These are phyloP conservation scores for Akanthomyces lecanii DNA, from an alignment of 2,329 filamentous ascomycete genomes.

Conservation along the genomic window DNA sequence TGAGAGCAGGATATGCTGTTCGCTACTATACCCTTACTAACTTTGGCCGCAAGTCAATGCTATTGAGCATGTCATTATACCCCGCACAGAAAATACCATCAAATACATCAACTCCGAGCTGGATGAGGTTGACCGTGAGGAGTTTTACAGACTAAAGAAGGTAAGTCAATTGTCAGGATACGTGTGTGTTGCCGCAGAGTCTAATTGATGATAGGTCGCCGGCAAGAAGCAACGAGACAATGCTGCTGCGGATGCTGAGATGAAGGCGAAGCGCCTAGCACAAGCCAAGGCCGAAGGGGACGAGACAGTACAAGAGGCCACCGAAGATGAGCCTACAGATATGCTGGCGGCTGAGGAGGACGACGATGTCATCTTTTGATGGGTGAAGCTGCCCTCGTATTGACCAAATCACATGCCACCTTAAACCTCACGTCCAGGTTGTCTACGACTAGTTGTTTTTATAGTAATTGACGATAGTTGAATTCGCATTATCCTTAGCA, in stretches of 20 bases:
- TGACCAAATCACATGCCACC: conserved; percentile 7
- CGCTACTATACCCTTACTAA: conserved; percentile 20
- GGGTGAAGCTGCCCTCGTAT: not conserved
- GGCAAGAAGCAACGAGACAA: conserved; percentile 78
- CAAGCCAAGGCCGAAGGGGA: conserved; percentile 28
- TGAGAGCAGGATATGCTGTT: not conserved
- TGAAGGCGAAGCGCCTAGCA: conserved; percentile 66
- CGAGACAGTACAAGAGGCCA: conserved; percentile 34
- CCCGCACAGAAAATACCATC: conserved; percentile 98
- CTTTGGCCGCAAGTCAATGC: conserved; percentile 66
- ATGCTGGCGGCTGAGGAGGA: conserved; percentile 73
- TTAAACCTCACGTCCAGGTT: conserved; percentile 1
- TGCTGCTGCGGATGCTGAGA: conserved; percentile 67
- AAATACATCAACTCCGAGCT: conserved; percentile 99
- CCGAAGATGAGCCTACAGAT: conserved; percentile 50
- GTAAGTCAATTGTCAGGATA: conserved; percentile 21
- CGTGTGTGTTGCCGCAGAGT: not conserved
- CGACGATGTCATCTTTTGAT: conserved; percentile 79
- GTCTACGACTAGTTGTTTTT: not conserved
- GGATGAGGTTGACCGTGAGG: conserved; percentile 94
- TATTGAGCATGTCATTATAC: conserved; percentile 96
- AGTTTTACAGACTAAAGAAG: conserved; percentile 98
- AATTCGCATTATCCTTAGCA: conserved; percentile 8
- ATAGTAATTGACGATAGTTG: conserved; percentile 11
- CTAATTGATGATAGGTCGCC: conserved; percentile 50